Evolutionary conservation across 164 flowering plant species (phyloP).

Genomic region (Aristolochia contorta): DNA sequence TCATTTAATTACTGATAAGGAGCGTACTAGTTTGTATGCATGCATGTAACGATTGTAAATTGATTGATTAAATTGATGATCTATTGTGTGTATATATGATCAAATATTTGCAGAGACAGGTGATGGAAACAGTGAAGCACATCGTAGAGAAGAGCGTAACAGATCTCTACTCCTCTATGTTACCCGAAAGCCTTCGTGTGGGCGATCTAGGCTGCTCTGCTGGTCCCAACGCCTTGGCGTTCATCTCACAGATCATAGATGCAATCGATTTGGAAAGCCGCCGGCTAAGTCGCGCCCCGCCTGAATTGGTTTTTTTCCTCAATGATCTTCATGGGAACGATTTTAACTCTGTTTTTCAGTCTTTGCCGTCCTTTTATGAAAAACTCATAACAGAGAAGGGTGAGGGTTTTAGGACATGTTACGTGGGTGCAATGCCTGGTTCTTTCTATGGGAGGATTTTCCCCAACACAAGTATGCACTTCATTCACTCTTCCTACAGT

Average conservation of each 20-base stretch:
- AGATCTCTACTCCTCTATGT: slow-evolving; percentile 15
- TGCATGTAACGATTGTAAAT: too few species aligned
- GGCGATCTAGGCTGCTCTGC: slow-evolving; percentile 13
- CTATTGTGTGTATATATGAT: not conserved
- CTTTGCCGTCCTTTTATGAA: slow-evolving; percentile 25
- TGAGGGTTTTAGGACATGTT: slow-evolving; percentile 20
- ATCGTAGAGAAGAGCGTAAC: slow-evolving; percentile 26
- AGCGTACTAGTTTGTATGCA: too few species aligned
- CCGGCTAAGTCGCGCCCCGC: slow-evolving; percentile 9
- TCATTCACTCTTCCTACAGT: slow-evolving; percentile 62
- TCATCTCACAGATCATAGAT: slow-evolving; percentile 24
- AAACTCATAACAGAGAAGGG: slow-evolving; percentile 17
- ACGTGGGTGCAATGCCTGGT: slow-evolving; percentile 41
- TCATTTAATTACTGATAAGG: too few species aligned
- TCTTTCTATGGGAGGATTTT: slow-evolving; percentile 59
- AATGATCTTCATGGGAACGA: slow-evolving; percentile 71
- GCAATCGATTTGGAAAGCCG: slow-evolving; percentile 11
- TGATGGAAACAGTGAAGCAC: slow-evolving; percentile 7
- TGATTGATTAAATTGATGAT: too few species aligned
- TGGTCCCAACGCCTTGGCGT: slow-evolving; percentile 56
- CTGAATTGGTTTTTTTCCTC: slow-evolving; percentile 34
- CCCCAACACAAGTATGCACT: slow-evolving; percentile 31
- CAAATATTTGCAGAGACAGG: not conserved
- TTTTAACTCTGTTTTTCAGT: slow-evolving; percentile 44
- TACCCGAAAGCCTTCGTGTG: slow-evolving; percentile 7